Evolutionary conservation across 2,329 filamentous ascomycete species (phyloP), one percentile per base, ranked within the genome.

Genomic region (Colletotrichum somersetense): DNA sequence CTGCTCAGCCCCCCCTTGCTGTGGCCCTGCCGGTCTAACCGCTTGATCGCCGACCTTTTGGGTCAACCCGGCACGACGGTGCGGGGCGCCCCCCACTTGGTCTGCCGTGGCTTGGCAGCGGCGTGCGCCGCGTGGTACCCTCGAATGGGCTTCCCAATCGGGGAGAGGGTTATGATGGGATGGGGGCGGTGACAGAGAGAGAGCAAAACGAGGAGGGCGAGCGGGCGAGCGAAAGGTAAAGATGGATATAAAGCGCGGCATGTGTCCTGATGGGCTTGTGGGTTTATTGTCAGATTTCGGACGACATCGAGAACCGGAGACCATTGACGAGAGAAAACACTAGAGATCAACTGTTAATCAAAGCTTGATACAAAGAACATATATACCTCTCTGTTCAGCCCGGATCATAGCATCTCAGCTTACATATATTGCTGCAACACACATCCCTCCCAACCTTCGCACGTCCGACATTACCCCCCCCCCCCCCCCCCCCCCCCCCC

Each of bases 91-190:
- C 35, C 53, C 70, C 70, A 72, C 70, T 26, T 70, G 59, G 65
- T 33, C 23, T 38, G 26, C 61, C 70, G 70, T 70, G 70, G 70
- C 70, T 72, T 72, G 70, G 66, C 70, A 35, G 26, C 53, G 35
- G 18, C 18, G 20, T 30, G 35, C 62, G 67, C 68, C 55, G 58
- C 44, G 42, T 14, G 35, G 48, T 52, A 44, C n/a, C 50, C 61
- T 72, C 70, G 70, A 72, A 72, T 72, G 46, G 61, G 33, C 10
- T 72, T 69, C 66, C 70, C 55, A 35, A 70, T 58, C n/a, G 70
- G 61, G 59, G 33, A 26, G 11, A 6, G 8, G 7, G 40, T 40
- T 40, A 55, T 3, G 18, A 26, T 16, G 55, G 53, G 11, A 44
- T 53, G 55, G 62, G 11, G 26, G 52, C 44, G 53, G 3, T 35